Evolutionary conservation across 2,329 filamentous ascomycete genomes (phyloP).

Genomic region (Penicillium sp.): DNA sequence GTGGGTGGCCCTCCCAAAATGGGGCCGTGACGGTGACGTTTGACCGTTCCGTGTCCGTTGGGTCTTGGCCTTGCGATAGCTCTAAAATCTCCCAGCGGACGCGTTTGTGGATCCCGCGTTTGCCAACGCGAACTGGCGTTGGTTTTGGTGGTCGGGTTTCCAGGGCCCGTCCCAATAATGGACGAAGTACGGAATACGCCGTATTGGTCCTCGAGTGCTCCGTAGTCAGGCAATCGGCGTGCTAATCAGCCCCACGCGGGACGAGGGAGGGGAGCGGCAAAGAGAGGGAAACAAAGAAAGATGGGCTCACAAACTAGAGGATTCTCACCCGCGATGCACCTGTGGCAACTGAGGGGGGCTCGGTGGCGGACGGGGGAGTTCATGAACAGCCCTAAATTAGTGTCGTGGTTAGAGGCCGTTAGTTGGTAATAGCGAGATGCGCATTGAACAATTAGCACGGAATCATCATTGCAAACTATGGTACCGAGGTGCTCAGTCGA

Average conservation of each 20-base stretch:
- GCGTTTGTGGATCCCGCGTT: constrained; percentile 28
- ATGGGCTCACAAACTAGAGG: neutral
- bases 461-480: neutral
- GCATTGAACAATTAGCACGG: neutral
- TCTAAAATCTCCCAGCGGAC: constrained; percentile 10
- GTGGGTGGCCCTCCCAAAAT: constrained; percentile 19
- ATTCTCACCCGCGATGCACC: neutral
- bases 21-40: constrained; percentile 14
- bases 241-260: constrained; percentile 27
- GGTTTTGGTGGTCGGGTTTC: neutral
- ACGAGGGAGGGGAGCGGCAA: constrained; percentile 3
- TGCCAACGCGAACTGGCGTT: constrained; percentile 22
- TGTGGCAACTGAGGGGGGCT: neutral
- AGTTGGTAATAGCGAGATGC: too few species aligned
- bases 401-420: too few species aligned
- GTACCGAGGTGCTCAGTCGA: neutral
- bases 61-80: constrained; percentile 15
- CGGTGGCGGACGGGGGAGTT: neutral
- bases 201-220: too few species aligned
- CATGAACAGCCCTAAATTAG: neutral
- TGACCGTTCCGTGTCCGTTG: constrained; percentile 11
- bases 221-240: neutral
- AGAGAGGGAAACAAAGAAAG: constrained; percentile 15
- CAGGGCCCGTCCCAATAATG: too few species aligned
- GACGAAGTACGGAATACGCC: too few species aligned